Conservation (phyloP, 2,329 filamentous ascomycete species). For the Trichoderma aggressivum region DNA sequence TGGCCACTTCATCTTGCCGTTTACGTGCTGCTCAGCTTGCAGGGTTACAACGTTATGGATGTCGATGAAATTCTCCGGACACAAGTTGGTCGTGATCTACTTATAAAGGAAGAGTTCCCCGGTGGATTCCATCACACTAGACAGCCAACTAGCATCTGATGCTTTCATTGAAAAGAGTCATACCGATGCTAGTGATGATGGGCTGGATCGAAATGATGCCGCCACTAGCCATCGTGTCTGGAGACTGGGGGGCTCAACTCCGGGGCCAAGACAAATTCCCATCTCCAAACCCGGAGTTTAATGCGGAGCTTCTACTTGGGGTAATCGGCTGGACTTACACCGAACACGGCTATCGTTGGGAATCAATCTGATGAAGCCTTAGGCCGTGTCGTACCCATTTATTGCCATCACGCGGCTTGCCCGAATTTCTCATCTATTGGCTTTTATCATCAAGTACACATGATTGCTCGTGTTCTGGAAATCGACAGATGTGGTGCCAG, state of each 20-base stretch:
- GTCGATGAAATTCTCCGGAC: background rate
- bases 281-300: background rate
- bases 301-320: background rate
- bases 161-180: background rate
- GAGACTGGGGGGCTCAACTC: background rate
- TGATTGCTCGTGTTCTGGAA: background rate
- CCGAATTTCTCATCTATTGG: background rate
- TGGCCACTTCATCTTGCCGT: background rate
- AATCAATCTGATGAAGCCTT: background rate
- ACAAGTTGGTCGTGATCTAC: background rate
- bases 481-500: background rate
- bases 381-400: background rate
- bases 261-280: background rate
- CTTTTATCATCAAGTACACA: background rate
- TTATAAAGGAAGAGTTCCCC: background rate
- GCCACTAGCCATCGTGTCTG: background rate
- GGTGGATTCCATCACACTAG: background rate
- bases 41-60: background rate
- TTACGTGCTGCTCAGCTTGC: background rate
- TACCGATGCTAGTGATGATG: background rate
- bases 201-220: background rate
- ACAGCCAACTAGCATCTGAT: background rate
- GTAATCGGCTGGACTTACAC: background rate
- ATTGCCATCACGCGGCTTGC: background rate
- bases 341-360: background rate